Conservation (phyloP, 768 basidiomycete species). For the Xerocomellus chrysenteron region DNA sequence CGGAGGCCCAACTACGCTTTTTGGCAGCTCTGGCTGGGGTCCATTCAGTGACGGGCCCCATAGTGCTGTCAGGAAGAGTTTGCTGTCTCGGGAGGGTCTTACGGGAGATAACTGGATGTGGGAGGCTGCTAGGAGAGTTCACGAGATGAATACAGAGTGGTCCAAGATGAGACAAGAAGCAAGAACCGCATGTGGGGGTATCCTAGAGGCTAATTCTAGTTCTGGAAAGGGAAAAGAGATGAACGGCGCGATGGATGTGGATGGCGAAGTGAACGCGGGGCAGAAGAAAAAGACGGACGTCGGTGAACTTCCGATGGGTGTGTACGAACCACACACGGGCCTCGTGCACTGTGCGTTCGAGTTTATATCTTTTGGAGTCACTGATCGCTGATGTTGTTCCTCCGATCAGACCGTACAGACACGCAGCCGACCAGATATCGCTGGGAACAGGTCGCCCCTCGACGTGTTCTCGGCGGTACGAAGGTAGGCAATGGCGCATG, state of each 20-base stretch:
- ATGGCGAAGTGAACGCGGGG: constrained; percentile 27
- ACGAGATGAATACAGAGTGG: constrained; percentile 66
- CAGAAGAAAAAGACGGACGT: constrained; percentile 32
- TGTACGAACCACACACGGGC: constrained; percentile 83
- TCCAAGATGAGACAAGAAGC: constrained; percentile 54
- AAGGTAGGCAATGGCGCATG: constrained; percentile 79
- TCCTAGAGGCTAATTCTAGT: constrained; percentile 36
- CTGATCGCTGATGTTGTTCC: constrained; percentile 3
- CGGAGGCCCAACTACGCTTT: constrained; percentile 91
- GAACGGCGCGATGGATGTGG: constrained; percentile 31
- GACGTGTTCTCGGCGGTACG: constrained; percentile 60
- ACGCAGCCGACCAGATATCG: constrained; percentile 70
- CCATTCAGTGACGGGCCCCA: constrained; percentile 88
- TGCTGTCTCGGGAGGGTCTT: constrained; percentile 76
- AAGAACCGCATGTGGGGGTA: constrained; percentile 50
- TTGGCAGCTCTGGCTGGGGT: constrained; percentile 79
- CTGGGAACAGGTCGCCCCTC: constrained; percentile 59
- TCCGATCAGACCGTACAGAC: constrained; percentile 60
- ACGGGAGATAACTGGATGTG: constrained; percentile 93
- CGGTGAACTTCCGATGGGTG: constrained; percentile 51
- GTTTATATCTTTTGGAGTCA: neutral
- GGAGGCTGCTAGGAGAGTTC: constrained; percentile 65
- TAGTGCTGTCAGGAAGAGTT: constrained; percentile 78
- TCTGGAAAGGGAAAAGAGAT: constrained; percentile 33
- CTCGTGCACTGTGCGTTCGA: constrained; percentile 64